Evolutionary conservation across 2,329 filamentous ascomycete genomes (phyloP), one percentile per base, ranked within the genome.

Genomic region (Penicillium psychrosexuale): DNA sequence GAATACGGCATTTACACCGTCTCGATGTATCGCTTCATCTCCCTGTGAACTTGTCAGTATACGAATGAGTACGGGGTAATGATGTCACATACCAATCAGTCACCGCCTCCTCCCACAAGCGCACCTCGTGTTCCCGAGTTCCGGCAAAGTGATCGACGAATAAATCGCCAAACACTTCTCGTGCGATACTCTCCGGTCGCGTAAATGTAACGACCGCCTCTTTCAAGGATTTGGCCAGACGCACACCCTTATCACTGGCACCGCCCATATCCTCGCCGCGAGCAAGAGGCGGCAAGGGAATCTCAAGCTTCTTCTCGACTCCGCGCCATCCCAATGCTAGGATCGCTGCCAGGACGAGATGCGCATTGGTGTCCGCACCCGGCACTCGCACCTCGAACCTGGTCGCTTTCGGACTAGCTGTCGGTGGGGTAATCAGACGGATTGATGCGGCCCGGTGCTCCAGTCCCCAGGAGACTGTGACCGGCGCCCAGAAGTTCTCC

Each of bases 401-500:
- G 9, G 93, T 97, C 6, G 91, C 90, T 60, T 90, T 90, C 0
- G 90, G 80, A 61, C 91, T 93, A 33, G 88, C 83, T 0, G 90
- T 94, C 0, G 94, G 93, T 12, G 93, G 93, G 0, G 90, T 85
- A 62, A 99, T 97, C 33, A 99, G 76, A 17, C 94, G 84, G 61
- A 99, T 88, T 0, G 90, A 95, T 0, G 94, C 93, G 5, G 91
- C 92, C 58, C 94, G 90, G 72, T 99, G 93, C 75, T 97, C 94
- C 5, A 97, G 78, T 0, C 94, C 94, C 94, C 94, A 99, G 0
- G 91, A 96, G 0, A 97, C 94, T 0, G 93, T 97, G 6, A 99
- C 94, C 0, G 94, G 94, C 0, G 94, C 94, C 94, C 94, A 99
- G 76, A 97, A 97, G 77, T 97, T 97, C 78, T 99, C 94, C 2